Evolutionary conservation across 805 yeast genomes (phyloP).

Genomic region (Kodamaea kaohsiungensis): DNA sequence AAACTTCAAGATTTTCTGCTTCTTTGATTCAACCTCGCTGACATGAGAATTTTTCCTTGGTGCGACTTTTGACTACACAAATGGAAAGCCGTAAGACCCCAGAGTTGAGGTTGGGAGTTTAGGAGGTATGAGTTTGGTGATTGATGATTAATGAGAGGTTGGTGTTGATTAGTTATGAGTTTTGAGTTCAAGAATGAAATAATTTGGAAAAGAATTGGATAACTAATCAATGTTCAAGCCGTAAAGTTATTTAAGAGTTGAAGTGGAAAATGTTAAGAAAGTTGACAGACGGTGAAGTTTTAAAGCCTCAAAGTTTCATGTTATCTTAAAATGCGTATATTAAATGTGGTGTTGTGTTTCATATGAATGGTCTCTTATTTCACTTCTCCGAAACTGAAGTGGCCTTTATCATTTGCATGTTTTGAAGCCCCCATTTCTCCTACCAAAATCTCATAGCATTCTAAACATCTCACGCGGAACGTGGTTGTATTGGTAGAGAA

Average conservation of each 20-base stretch:
- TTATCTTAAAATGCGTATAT: too few relatives aligned
- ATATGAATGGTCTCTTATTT: slow-evolving; percentile 8
- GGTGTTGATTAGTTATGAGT: too few relatives aligned
- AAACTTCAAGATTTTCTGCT: neutral
- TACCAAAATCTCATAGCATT: slow-evolving; percentile 49
- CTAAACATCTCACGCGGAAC: slow-evolving; percentile 57
- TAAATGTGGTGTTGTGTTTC: too few relatives aligned
- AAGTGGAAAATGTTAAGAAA: too few relatives aligned
- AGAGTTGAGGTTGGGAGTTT: neutral
- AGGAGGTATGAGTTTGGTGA: too few relatives aligned
- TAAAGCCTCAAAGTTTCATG: too few relatives aligned
- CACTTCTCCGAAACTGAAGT: slow-evolving; percentile 63
- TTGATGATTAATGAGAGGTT: too few relatives aligned
- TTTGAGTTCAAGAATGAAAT: too few relatives aligned
- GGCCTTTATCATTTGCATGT: slow-evolving; percentile 66
- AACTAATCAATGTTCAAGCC: too few relatives aligned
- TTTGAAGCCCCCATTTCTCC: slow-evolving; percentile 67
- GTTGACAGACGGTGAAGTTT: too few relatives aligned
- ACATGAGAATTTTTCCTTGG: neutral
- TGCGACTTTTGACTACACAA: neutral
- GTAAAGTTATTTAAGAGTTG: too few relatives aligned
- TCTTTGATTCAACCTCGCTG: neutral
- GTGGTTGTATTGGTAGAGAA: slow-evolving; percentile 66
- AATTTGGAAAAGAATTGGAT: too few relatives aligned
- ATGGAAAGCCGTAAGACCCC: neutral